Base-by-base conservation (phyloP, 163 green algal species). In the Scenedesmus sp. region DNA sequence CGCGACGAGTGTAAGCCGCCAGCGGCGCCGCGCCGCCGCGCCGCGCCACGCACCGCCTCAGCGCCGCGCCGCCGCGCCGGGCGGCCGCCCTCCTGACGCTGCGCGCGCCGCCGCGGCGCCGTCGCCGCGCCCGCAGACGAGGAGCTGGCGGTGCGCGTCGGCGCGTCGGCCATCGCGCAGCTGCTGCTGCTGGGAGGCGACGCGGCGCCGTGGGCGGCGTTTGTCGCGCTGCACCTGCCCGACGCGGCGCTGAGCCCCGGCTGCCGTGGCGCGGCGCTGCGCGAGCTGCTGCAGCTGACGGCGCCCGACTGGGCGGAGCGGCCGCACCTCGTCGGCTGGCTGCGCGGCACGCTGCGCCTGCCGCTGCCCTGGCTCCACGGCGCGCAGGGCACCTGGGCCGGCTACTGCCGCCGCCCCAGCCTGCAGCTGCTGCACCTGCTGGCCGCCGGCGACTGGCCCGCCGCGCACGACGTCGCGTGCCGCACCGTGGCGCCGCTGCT, bases 161-260 rank as follows among this genome's bases (percentile, higher is more conserved):
- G 34, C 15, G 26, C 33, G 1, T 48, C 53, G 36, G 34, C 66
- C 2, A 36, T 67, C 7, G 28, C 34, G 26, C 69, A 77, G 69
- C 54, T 77, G 54, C 69, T 77, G 69, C 69, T 77, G 54, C 39
- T 66, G 39, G 54, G 54, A 0, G 53, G 34, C 2, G 33, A 17
- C 2, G 66, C 66, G 14, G 15, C 24, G 28, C 26, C 4, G 5
- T 77, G 69, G 69, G n/a, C 36, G n/a, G n/a, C 13, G 0, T 77
- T 77, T 45, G 69, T 77, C 36, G 69, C 53, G 7, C 69, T 77
- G n/a, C 53, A 67, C 36, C 42, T 77, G 2, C 67, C 51, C 45
- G 53, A 77, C 42, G 33, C 50, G 17, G 18, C 53, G 60, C 33
- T 67, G 34, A 31, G 48, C 31, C 56, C 33, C 15, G 56, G 44